phyloP scores from a whole-genome alignment of 1,284 basidiomycete species.

The Heterobasidion parviporum region DNA sequence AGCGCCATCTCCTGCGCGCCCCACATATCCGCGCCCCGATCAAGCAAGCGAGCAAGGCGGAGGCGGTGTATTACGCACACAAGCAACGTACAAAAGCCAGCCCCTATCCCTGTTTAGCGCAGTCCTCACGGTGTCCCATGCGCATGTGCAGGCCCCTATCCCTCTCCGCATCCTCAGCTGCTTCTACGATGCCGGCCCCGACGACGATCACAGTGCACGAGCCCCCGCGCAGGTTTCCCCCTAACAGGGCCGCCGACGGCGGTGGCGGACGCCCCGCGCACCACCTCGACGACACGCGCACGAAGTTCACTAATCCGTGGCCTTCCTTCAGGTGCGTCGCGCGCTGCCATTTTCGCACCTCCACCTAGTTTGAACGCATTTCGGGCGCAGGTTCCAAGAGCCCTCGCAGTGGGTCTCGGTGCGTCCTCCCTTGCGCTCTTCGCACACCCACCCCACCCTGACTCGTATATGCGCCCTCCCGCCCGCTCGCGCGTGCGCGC shows the following conservation, averaged over 20 bases:
- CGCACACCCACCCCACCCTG: not conserved
- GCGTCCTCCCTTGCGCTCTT: not conserved
- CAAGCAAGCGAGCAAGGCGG: too few species aligned
- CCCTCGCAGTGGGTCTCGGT: constrained; percentile 8
- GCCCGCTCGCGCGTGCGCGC: constrained; percentile 1
- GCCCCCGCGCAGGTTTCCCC: constrained; percentile 8
- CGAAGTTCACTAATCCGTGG: constrained; percentile 22
- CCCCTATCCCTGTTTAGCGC: too few species aligned
- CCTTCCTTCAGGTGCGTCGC: constrained; percentile 15
- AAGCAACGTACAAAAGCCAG: too few species aligned
- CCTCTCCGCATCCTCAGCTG: not conserved
- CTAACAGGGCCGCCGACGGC: constrained; percentile 1
- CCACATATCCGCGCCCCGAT: too few species aligned
- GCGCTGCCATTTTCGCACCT: not conserved
- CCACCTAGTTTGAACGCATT: not conserved
- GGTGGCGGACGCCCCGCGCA: constrained; percentile 15
- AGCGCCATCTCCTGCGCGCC: too few species aligned
- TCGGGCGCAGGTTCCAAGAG: constrained; percentile 5
- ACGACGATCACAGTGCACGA: constrained; percentile 5
- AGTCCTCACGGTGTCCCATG: too few species aligned
- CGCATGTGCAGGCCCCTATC: not conserved
- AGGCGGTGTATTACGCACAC: too few species aligned
- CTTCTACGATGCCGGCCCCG: not conserved
- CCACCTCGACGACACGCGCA: constrained; percentile 14
- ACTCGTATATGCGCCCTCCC: not conserved